Percentiles rank a stretch among this genome's conserved stretches.
These are phyloP conservation scores for Rhododendron mucronatum DNA, from an alignment of 148 eudicot genomes.

Conservation along the genomic window DNA sequence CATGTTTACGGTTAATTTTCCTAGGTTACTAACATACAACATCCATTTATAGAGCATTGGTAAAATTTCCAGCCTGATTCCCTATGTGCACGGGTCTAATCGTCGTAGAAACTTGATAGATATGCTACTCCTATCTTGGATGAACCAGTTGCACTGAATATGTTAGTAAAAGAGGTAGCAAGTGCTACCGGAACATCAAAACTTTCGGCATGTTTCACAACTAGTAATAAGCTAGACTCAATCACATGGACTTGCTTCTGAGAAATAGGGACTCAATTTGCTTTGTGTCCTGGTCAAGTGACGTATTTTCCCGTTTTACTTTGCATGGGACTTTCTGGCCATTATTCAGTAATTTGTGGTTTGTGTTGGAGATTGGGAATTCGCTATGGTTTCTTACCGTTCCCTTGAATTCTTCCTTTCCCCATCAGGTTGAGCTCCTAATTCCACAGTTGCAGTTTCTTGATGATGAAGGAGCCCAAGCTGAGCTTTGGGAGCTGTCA, in stretches of 20 bases:
- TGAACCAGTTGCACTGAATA: background rate
- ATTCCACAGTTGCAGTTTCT: slow-evolving; percentile 97
- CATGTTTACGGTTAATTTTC: background rate
- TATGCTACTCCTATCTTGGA: background rate
- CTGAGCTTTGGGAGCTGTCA: slow-evolving; percentile 90
- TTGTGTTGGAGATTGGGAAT: background rate
- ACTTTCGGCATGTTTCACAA: background rate
- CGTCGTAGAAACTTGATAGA: background rate
- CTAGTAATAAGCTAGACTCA: background rate
- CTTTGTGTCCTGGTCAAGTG: background rate
- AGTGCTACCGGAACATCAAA: background rate
- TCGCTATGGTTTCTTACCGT: background rate
- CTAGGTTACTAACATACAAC: background rate
- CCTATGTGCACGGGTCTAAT: background rate
- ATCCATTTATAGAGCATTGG: background rate
- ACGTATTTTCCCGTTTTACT: background rate
- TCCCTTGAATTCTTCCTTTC: background rate
- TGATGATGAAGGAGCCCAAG: slow-evolving; percentile 98
- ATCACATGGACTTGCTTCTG: background rate
- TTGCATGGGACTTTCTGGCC: background rate
- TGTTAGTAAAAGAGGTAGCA: background rate
- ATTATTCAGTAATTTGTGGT: background rate
- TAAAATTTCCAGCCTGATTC: background rate
- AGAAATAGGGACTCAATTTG: background rate
- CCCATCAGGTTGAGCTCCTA: slow-evolving; percentile 77